These are phyloP conservation scores for Mycena polygramma DNA, from an alignment of 768 basidiomycete species.

Conservation along the genomic window DNA sequence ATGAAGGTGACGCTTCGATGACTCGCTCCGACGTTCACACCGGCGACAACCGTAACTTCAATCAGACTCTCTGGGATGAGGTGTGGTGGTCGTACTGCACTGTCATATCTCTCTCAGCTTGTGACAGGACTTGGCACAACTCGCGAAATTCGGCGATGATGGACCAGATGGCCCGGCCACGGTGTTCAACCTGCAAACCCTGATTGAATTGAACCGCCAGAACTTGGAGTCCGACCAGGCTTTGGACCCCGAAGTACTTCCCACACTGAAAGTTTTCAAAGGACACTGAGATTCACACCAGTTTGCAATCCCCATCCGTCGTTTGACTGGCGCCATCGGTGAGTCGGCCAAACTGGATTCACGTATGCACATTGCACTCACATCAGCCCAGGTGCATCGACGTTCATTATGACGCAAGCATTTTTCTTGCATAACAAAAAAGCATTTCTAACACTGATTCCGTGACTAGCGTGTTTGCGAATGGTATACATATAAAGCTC, in stretches of 20 bases:
- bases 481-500: background rate
- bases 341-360: background rate
- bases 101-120: too few relatives aligned
- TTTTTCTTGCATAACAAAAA: background rate
- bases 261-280: background rate
- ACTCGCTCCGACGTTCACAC: slow-evolving; percentile 21
- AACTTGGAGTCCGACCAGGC: too few relatives aligned
- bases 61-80: too few relatives aligned
- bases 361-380: slow-evolving; percentile 1
- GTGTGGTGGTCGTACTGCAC: too few relatives aligned
- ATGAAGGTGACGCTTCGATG: slow-evolving; percentile 22
- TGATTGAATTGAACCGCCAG: too few relatives aligned
- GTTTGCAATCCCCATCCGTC: slow-evolving; percentile 13
- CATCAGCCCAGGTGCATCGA: background rate
- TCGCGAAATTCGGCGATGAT: too few relatives aligned
- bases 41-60: too few relatives aligned
- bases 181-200: too few relatives aligned
- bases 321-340: slow-evolving; percentile 9
- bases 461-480: slow-evolving; percentile 6
- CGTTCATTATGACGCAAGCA: background rate
- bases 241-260: background rate
- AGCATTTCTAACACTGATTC: slow-evolving; percentile 1
- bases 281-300: background rate
- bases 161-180: too few relatives aligned
- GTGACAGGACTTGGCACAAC: too few relatives aligned